A percentile compares a stretch with the other conserved stretches of the same genome.
Conservation (phyloP, 2,329 filamentous ascomycete species). For the Diaporthe vaccinii region DNA sequence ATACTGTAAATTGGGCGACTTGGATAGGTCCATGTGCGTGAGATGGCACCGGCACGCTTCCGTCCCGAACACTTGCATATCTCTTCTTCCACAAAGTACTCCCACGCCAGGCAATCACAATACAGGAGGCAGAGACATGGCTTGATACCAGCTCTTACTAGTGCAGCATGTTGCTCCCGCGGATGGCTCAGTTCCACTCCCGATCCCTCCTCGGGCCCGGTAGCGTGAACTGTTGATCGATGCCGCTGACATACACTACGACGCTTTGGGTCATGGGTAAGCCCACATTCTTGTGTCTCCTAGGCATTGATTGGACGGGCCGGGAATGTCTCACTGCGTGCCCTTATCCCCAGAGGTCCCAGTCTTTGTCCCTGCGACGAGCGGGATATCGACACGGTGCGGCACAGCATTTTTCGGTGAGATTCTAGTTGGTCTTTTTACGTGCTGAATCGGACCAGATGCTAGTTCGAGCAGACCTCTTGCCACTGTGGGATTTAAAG, state of each 20-base stretch:
- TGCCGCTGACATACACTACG: not conserved
- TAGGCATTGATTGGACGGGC: not conserved
- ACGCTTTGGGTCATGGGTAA: not conserved
- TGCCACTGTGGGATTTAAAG: too few species aligned
- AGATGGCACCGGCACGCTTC: not conserved
- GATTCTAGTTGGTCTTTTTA: not conserved
- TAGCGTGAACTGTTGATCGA: not conserved
- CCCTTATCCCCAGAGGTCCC: not conserved
- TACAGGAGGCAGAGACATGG: not conserved
- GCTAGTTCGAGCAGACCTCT: not conserved
- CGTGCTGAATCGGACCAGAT: not conserved
- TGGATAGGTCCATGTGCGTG: not conserved
- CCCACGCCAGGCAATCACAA: not conserved
- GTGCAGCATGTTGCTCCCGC: not conserved
- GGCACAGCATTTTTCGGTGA: not conserved
- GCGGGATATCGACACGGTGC: not conserved
- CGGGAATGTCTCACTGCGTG: not conserved
- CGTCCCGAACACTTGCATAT: not conserved
- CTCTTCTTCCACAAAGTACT: not conserved
- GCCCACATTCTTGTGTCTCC: not conserved
- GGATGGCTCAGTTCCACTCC: not conserved
- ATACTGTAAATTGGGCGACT: not conserved
- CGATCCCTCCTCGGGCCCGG: not conserved
- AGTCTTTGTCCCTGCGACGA: not conserved
- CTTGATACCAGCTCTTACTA: not conserved